Percentiles rank a stretch among this genome's conserved stretches.
phyloP scores from a whole-genome alignment of 2,329 filamentous ascomycete genomes.

The Apiospora phragmitis region DNA sequence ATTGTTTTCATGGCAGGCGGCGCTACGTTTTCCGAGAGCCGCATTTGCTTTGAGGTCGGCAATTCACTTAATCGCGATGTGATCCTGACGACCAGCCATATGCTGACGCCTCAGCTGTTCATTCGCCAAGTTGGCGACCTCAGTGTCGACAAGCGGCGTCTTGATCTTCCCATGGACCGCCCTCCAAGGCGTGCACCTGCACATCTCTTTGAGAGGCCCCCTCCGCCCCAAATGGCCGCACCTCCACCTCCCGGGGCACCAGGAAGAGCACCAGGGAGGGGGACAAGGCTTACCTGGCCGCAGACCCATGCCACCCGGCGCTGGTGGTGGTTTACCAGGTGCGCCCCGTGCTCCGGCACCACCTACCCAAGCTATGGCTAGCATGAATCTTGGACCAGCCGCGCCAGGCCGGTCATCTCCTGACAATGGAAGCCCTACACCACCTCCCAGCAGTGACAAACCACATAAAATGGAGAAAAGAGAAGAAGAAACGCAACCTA shows the following conservation, averaged over 20 bases:
- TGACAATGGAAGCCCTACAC: slow-evolving; percentile 22
- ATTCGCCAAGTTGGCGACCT: slow-evolving; percentile 81
- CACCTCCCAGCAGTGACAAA: slow-evolving; percentile 32
- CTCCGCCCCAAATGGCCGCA: slow-evolving; percentile 41
- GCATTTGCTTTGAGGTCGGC: slow-evolving; percentile 85
- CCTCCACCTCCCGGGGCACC: slow-evolving; percentile 26
- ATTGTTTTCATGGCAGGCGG: slow-evolving; percentile 95
- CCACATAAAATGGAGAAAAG: slow-evolving; percentile 52
- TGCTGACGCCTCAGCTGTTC: slow-evolving; percentile 84
- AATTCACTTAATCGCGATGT: slow-evolving; percentile 74
- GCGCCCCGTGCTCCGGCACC: slow-evolving; percentile 38
- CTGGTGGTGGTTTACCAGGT: slow-evolving; percentile 35
- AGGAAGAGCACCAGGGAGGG: slow-evolving; percentile 27
- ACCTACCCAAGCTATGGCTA: slow-evolving; percentile 56
- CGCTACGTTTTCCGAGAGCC: slow-evolving; percentile 88
- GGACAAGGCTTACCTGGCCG: slow-evolving; percentile 31
- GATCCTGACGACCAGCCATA: slow-evolving; percentile 88
- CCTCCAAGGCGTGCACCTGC: slow-evolving; percentile 80
- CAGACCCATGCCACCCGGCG: slow-evolving; percentile 22
- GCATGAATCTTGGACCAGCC: slow-evolving; percentile 48
- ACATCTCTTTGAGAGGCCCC: slow-evolving; percentile 77
- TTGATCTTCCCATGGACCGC: slow-evolving; percentile 80
- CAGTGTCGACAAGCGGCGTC: slow-evolving; percentile 68
- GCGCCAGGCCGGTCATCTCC: slow-evolving; percentile 20
- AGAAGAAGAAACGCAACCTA: slow-evolving; percentile 63